phyloP scores from a whole-genome alignment of 2,329 filamentous ascomycete species.

The Fusarium longipes region DNA sequence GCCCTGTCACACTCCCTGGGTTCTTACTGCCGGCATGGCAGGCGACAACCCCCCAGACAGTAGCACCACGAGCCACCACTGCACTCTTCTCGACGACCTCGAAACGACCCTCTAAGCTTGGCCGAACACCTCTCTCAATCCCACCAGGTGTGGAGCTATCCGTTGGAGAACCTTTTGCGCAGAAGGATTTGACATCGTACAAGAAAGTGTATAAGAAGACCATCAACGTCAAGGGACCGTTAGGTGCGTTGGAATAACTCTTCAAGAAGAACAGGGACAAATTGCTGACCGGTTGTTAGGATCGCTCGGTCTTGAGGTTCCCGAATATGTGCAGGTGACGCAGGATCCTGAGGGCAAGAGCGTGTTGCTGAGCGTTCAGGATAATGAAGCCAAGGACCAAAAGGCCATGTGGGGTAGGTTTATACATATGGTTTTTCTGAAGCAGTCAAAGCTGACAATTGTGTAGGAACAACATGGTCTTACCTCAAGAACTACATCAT shows the following conservation, averaged over 20 bases:
- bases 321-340: slow-evolving; percentile 78
- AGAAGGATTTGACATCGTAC: slow-evolving; percentile 68
- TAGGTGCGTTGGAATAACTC: slow-evolving; percentile 65
- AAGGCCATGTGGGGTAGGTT: slow-evolving; percentile 92
- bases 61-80: slow-evolving; percentile 53
- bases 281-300: slow-evolving; percentile 60
- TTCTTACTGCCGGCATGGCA: slow-evolving; percentile 81
- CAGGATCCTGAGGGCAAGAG: slow-evolving; percentile 73
- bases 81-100: slow-evolving; percentile 76
- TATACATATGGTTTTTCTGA: not conserved
- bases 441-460: slow-evolving; percentile 17
- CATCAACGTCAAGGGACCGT: slow-evolving; percentile 82
- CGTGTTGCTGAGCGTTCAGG: slow-evolving; percentile 75
- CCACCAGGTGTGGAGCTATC: slow-evolving; percentile 85
- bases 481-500: slow-evolving; percentile 92
- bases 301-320: slow-evolving; percentile 81
- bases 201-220: slow-evolving; percentile 71
- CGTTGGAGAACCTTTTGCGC: slow-evolving; percentile 70
- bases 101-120: slow-evolving; percentile 81
- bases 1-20: slow-evolving; percentile 68
- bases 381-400: slow-evolving; percentile 77
- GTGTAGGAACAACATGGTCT: slow-evolving; percentile 84
- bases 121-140: slow-evolving; percentile 80
- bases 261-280: not conserved
- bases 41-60: slow-evolving; percentile 49